Evolutionary conservation across 1,139 yeast genomes (phyloP), one percentile per base, ranked within the genome.

Genomic region (Groenewaldozyma sp.): DNA sequence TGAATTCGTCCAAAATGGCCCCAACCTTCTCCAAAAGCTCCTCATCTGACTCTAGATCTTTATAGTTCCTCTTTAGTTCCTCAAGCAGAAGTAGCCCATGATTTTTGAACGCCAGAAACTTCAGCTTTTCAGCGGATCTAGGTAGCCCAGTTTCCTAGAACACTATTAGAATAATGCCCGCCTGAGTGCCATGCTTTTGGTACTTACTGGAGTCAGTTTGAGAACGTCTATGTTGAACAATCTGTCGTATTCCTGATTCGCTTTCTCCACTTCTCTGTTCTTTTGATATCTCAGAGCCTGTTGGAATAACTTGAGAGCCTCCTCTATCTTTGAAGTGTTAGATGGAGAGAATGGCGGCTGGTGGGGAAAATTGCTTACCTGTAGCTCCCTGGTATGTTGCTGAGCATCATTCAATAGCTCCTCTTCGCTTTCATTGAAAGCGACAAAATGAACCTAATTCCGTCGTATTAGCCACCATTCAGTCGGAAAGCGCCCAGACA

Each of bases 321-420:
- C 83, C 59, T 93, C 98, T 14, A 91, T 78, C 66, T 86, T 76
- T 3, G 18, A 22, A n/a, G 38, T 10, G 13, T 27, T 20, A 17
- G 4, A 6, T 5, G 14, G n/a, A 11, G 24, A 35, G 36, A 33
- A 24, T 14, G 22, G 18, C 17, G 22, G 31, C 31, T 24, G 14
- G 9, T 26, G 29, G 21, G 19, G 24, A 4, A 27, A 10, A 2
- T 29, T 7, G 16, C 63, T 28, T 42, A 64, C 70, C 56, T 70
- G 80, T n/a, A 74, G 60, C 53, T 91, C 98, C 41, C 95, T 65
- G 1, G 96, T 82, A 53, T 87, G 94, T 49, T 86, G 91, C 49
- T 87, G 95, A 6, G 74, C 74, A 47, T 83, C 94, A 35, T 73
- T 64, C 39, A 70, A 74, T 9, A 73, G 62, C 35, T 80, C 82